These are phyloP conservation scores for Phialocephala subalpina DNA, from an alignment of 2,329 filamentous ascomycete species.

Conservation along the genomic window DNA sequence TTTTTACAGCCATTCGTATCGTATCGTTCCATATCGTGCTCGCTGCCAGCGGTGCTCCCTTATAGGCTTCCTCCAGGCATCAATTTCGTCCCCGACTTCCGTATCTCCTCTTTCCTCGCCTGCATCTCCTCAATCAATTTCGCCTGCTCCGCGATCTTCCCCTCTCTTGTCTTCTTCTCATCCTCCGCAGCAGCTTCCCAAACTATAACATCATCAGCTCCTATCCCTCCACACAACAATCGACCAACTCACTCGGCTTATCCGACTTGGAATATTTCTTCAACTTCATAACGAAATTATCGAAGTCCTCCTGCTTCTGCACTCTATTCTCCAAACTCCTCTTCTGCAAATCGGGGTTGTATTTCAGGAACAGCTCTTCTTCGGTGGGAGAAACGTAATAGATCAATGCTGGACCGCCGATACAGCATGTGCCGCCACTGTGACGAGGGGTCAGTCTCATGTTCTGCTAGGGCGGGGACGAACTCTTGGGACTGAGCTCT, in stretches of 20 bases:
- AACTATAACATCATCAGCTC: conserved; percentile 44
- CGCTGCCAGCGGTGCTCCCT: background rate
- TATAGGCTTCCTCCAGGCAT: conserved; percentile 39
- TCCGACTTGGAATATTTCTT: conserved; percentile 92
- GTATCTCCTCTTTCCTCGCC: conserved; percentile 51
- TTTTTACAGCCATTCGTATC: conserved; percentile 18
- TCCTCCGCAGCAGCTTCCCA: conserved; percentile 55
- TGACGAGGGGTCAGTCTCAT: conserved; percentile 21
- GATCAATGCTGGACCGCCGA: conserved; percentile 87
- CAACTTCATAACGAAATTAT: conserved; percentile 83
- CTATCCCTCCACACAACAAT: background rate
- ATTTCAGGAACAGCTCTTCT: conserved; percentile 89
- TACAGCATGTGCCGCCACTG: conserved; percentile 75
- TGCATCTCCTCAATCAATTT: conserved; percentile 48
- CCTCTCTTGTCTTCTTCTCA: conserved; percentile 46
- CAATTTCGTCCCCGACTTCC: conserved; percentile 39
- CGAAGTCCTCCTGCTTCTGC: conserved; percentile 83
- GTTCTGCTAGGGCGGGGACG: conserved; percentile 21
- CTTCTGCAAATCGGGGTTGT: conserved; percentile 94
- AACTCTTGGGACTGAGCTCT: conserved; percentile 8
- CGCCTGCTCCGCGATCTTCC: conserved; percentile 46
- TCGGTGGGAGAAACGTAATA: conserved; percentile 84
- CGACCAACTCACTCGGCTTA: conserved; percentile 74
- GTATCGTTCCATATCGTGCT: background rate
- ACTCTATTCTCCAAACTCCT: conserved; percentile 82